phyloP scores from a whole-genome alignment of 202 grass and related monocot species.

The Brachypodium distachyon region DNA sequence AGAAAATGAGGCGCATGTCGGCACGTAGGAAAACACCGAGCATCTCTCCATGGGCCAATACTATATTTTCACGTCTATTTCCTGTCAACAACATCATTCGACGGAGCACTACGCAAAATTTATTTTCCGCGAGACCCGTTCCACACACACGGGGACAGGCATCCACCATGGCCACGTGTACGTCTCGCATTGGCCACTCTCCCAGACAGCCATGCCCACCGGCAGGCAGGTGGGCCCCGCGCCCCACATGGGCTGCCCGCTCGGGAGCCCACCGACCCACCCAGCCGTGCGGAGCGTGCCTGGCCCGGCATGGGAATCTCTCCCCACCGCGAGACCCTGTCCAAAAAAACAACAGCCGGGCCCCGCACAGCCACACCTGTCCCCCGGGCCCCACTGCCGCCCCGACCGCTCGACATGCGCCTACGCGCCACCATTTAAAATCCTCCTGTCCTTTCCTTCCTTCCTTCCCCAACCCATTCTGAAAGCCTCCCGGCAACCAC shows the following conservation, averaged over 20 bases:
- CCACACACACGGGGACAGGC: neutral
- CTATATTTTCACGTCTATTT: conserved; percentile 30
- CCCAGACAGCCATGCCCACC: neutral
- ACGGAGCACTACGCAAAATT: neutral
- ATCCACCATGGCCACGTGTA: neutral
- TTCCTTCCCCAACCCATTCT: neutral
- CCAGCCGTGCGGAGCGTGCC: conserved; percentile 19
- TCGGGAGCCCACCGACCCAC: neutral
- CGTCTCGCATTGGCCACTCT: neutral
- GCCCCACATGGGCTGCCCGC: conserved; percentile 26
- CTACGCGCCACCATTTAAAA: conserved; percentile 27
- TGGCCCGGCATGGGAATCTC: conserved; percentile 37
- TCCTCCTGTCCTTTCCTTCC: too few species aligned
- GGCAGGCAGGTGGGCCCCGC: neutral
- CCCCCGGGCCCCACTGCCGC: neutral
- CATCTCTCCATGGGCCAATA: neutral
- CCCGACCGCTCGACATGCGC: conserved; percentile 18
- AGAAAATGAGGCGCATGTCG: neutral
- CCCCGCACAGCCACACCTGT: conserved; percentile 5
- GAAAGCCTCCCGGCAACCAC: neutral
- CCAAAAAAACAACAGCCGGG: conserved; percentile 6
- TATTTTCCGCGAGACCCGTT: neutral
- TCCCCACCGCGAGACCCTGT: neutral
- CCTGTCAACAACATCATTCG: conserved; percentile 30
- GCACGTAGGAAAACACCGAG: conserved; percentile 20